Percentiles rank a stretch among this genome's conserved stretches.
Evolutionary conservation across 2,329 filamentous ascomycete genomes (phyloP).

Genomic region (Trichophaea hybrida): DNA sequence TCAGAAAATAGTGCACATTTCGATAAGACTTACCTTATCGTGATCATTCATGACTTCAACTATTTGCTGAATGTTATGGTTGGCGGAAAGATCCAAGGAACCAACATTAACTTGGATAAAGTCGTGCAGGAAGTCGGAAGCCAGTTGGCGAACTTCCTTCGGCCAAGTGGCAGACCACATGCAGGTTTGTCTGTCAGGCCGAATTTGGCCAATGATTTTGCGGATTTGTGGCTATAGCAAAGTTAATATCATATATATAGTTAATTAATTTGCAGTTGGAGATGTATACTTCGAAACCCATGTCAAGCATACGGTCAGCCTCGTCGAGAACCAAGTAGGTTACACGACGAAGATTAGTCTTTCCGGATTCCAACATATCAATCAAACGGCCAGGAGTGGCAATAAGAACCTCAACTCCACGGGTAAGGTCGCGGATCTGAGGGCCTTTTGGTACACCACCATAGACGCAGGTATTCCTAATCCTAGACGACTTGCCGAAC

Average conservation of each 20-base stretch:
- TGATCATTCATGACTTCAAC: slow-evolving; percentile 81
- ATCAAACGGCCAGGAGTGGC: slow-evolving; percentile 95
- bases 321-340: slow-evolving; percentile 94
- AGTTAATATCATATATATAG: slow-evolving; percentile 6
- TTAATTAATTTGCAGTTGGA: neutral
- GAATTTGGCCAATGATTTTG: slow-evolving; percentile 85
- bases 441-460: slow-evolving; percentile 96
- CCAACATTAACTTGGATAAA: slow-evolving; percentile 99
- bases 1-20: slow-evolving; percentile 42
- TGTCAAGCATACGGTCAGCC: slow-evolving; percentile 98
- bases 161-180: slow-evolving; percentile 96
- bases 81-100: slow-evolving; percentile 90
- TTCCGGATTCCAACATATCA: slow-evolving; percentile 82
- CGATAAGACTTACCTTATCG: slow-evolving; percentile 81
- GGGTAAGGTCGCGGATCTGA: slow-evolving; percentile 85
- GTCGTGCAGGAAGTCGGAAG: slow-evolving; percentile 77
- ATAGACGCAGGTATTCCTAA: slow-evolving; percentile 97
- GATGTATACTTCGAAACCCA: slow-evolving; percentile 57
- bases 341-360: slow-evolving; percentile 74
- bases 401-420: slow-evolving; percentile 96
- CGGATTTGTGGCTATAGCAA: slow-evolving; percentile 66
- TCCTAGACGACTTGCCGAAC: slow-evolving; percentile 93
- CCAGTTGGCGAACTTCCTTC: slow-evolving; percentile 81
- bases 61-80: slow-evolving; percentile 91
- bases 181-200: slow-evolving; percentile 84